Evolutionary conservation across 2,329 filamentous ascomycete species (phyloP), one percentile per base, ranked within the genome.

Genomic region (Pyricularia sp.): DNA sequence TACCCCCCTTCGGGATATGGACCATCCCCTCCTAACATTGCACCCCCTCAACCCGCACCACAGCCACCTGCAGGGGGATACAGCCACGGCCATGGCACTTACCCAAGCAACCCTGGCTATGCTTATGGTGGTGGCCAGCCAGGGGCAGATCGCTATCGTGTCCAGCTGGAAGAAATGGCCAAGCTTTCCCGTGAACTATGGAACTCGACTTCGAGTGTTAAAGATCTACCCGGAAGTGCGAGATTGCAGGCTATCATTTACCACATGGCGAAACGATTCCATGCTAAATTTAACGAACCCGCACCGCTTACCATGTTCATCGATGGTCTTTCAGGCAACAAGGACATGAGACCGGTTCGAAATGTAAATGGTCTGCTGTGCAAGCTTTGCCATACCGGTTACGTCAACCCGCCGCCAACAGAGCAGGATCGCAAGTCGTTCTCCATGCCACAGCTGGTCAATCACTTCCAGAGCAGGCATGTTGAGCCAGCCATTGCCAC

Each of bases 241-340:
- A 84, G 85, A 68, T 79, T 89, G 19, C 83, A 83, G 66, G 81
- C 85, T 61, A 78, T 89, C 10, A 79, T 93, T 57, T 80, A 88
- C 70, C 85, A 89, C 71, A 75, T 86, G 63, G 78, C 82, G 65
- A 79, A 80, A 65, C 79, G 78, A 44, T 90, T 87, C 70, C 77
- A 80, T 59, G 73, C 81, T 19, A 79, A 78, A 62, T 90, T 87
- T 72, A 76, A 76, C 19, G 79, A 85, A 66, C 79, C 81, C 55
- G 82, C 85, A 0, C 77, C 81, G 9, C 71, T 92, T 40, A 74
- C 75, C 13, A 79, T 86, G 73, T 85, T 88, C 67, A 83, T 81
- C 65, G 86, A 84, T 64, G 82, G 81, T 1, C 70, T 87, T 35
- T 80, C 79, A n/a, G 81, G 80, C 62, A 79, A 81, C 64, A 81